Conservation (phyloP, 139 green algal species). For the Chlorella vulgaris region DNA sequence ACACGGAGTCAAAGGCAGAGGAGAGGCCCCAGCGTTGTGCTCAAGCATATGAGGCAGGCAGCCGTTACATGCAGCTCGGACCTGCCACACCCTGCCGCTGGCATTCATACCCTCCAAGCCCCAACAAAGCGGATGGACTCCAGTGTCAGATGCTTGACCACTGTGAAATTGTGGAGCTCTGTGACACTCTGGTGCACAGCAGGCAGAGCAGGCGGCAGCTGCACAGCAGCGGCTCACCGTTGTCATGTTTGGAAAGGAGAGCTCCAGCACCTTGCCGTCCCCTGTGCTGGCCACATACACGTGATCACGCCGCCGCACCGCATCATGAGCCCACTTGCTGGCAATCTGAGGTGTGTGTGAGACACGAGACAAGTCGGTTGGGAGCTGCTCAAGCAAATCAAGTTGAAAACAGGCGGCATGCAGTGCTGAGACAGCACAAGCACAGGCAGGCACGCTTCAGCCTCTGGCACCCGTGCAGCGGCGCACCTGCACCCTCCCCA, state of each 20-base stretch:
- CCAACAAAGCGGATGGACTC: too few relatives aligned
- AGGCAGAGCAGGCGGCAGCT: background rate
- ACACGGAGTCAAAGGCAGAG: background rate
- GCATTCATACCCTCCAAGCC: background rate
- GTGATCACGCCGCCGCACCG: constrained; percentile 50
- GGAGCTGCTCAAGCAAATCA: background rate
- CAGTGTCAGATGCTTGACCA: too few relatives aligned
- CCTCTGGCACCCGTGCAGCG: background rate
- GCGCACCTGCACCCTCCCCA: constrained; percentile 49
- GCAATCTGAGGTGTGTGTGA: constrained; percentile 9
- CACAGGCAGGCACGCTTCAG: background rate
- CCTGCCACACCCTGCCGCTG: too few relatives aligned
- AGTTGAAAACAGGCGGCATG: background rate
- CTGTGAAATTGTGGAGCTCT: too few relatives aligned
- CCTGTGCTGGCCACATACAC: constrained; percentile 77
- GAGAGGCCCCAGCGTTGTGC: background rate
- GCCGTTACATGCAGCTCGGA: background rate
- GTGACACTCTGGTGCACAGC: background rate
- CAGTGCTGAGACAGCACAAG: background rate
- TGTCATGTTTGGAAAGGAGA: constrained; percentile 62
- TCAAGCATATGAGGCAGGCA: background rate
- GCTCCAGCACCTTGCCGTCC: constrained; percentile 65
- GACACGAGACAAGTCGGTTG: background rate
- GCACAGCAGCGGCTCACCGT: constrained; percentile 27
- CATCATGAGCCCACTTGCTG: constrained; percentile 74